Conservation (phyloP, 2,329 filamentous ascomycete genomes). For the Talaromyces sp. region DNA sequence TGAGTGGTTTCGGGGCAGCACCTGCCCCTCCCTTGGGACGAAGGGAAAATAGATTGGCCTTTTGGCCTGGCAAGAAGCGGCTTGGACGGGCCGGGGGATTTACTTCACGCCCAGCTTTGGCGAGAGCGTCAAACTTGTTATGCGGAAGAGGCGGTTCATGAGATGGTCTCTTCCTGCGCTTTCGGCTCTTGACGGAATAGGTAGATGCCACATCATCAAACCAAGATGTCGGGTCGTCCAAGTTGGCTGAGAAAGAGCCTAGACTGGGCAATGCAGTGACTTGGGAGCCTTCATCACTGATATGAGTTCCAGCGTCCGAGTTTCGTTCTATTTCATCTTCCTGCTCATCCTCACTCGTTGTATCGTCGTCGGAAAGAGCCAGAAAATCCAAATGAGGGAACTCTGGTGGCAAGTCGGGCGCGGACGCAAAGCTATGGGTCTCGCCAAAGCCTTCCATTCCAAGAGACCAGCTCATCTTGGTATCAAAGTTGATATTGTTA, state of each 20-base stretch:
- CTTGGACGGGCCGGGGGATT: not conserved
- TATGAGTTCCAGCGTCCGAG: not conserved
- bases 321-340: slow-evolving; percentile 8
- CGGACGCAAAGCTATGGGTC: not conserved
- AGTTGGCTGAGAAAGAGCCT: not conserved
- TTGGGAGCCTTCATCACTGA: slow-evolving; percentile 16
- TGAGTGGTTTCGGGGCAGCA: not conserved
- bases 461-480: slow-evolving; percentile 13
- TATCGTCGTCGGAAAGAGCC: slow-evolving; percentile 12
- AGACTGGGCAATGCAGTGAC: slow-evolving; percentile 26
- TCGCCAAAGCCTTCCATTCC: slow-evolving; percentile 19
- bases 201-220: slow-evolving; percentile 10
- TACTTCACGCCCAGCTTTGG: not conserved
- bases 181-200: slow-evolving; percentile 8
- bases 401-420: slow-evolving; percentile 19
- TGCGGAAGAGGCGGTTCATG: slow-evolving; percentile 3
- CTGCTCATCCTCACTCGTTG: slow-evolving; percentile 11
- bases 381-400: slow-evolving; percentile 24
- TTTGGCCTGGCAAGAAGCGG: slow-evolving; percentile 4
- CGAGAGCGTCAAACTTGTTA: not conserved
- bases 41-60: slow-evolving; percentile 9
- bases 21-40: not conserved
- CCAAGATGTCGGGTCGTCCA: not conserved
- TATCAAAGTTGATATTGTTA: not conserved
- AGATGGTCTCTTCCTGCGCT: slow-evolving; percentile 2